Conservation (phyloP, 2,329 filamentous ascomycete genomes). For the Elsinoe batatas region DNA sequence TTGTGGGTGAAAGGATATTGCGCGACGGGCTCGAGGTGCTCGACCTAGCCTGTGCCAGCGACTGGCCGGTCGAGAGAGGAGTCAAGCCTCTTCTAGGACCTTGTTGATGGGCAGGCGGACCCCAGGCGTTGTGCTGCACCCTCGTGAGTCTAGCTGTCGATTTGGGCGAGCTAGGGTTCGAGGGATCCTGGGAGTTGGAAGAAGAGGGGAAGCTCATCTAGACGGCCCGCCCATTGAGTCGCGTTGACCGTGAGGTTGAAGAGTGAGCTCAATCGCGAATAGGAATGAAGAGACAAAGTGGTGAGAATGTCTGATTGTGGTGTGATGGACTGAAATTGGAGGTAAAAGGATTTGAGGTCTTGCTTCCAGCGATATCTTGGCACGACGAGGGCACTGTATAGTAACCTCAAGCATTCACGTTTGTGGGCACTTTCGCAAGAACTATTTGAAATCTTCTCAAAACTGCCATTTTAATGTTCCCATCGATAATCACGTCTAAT, state of each 20-base stretch:
- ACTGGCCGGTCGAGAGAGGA: constrained; percentile 46
- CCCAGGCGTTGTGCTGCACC: constrained; percentile 48
- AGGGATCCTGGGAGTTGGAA: constrained; percentile 25
- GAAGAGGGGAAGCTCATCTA: constrained; percentile 48
- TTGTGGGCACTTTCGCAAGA: neutral
- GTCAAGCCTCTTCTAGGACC: constrained; percentile 47
- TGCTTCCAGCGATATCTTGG: neutral
- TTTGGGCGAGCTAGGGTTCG: constrained; percentile 21
- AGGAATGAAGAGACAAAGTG: neutral
- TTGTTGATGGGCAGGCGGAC: constrained; percentile 45
- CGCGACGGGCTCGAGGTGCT: constrained; percentile 40
- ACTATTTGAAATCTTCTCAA: neutral
- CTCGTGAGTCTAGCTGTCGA: constrained; percentile 32
- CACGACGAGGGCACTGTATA: too few species aligned
- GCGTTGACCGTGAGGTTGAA: constrained; percentile 2
- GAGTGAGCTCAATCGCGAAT: neutral
- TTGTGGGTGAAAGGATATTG: constrained; percentile 42
- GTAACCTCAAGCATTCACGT: neutral
- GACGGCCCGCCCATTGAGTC: constrained; percentile 24
- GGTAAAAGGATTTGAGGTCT: neutral
- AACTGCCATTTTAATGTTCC: neutral
- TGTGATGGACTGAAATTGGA: neutral
- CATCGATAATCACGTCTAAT: neutral
- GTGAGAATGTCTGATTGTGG: neutral
- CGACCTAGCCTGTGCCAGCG: constrained; percentile 31